Evolutionary conservation across 164 flowering plant species (phyloP), one percentile per base, ranked within the genome.

Genomic region (Chimonanthus salicifolius): DNA sequence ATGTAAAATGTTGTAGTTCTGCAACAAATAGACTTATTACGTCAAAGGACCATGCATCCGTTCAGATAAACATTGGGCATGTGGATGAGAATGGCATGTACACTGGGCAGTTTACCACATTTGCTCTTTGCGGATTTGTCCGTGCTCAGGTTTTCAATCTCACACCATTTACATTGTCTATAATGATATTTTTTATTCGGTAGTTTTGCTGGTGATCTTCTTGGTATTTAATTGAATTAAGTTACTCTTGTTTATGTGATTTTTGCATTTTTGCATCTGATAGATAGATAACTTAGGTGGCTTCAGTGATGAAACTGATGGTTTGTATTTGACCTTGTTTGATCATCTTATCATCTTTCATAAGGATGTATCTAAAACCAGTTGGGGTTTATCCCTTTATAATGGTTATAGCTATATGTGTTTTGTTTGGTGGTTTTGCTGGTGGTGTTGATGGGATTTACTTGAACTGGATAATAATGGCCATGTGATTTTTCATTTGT

Each of bases 21-120:
- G 97, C 97, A 54, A 92, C 97, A 1, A 92, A 92, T 74, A 79
- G 94, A 78, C 78, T 92, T n/a, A 92, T 92, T 47, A 90, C 97
- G 5, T 84, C 97, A 0, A 92, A 92, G 83, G 97, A 92, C 72
- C 97, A 92, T 68, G 97, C 93, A 0, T 88, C 94, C 5, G 92
- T 92, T 6, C 93, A 92, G 88, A 74, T 92, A 49, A 92, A 89
- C 67, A 47, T 92, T 49, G 97, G 97, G 3, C 94, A 92, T 74
- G 46, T 92, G 73, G 92, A 88, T 80, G 90, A 82, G 68, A 82
- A 80, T 73, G 97, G 97, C 58, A 8, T 81, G 1, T 92, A 92
- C 82, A 86, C 84, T 64, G 88, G 88, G 49, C 83, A 83, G 33
- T 88, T 81, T 79, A 74, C 86, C 18, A 90, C 94, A 4, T 90